Base-by-base conservation (phyloP, 306 rosid genomes). In the Medicago arabica region DNA sequence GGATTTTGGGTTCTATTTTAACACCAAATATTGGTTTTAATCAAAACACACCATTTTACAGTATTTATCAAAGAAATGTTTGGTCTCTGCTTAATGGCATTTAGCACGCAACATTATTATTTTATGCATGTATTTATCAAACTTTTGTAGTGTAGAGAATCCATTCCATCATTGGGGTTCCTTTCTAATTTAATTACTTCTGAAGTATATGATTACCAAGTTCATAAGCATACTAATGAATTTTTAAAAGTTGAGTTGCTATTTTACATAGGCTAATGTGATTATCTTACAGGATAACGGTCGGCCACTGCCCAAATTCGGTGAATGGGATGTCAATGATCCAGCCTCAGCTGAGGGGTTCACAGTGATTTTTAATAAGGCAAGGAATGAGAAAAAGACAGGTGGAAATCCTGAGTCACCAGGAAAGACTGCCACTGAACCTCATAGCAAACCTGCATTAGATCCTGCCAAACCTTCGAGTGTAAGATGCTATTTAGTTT, bases 311-410 rank as follows among this genome's bases (percentile, higher is more conserved):
- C 99, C 99, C 44, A 95, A 95, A 83, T 95, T 95, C 74, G 99
- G 99, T 75, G 99, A 92, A 84, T 95, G 99, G 99, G 97, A 95
- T 79, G 99, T 90, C 76, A 95, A 95, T 75, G 97, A 95, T 88
- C 99, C 99, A 69, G 89, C 99, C 85, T 95, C 99, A 9, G 97
- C 99, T 51, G 99, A 95, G 87, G 99, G 97, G 57, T 95, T 95
- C 83, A 95, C 99, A 57, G 97, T 95, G 88, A 95, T 95, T 71
- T 95, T 95, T 77, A 92, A 95, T 81, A 95, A 95, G 84, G 99
- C 99, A 28, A 89, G 97, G 81, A 93, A 89, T 90, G 99, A 95
- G 85, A 95, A 95, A 81, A 95, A 95, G 86, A 87, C 99, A 0
- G 99, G 99, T 76, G 97, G 97, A 62, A 90, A 92, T 74, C 87